These are phyloP conservation scores for Cercophora newfieldiana DNA, from an alignment of 495 filamentous ascomycete genomes.

Conservation along the genomic window DNA sequence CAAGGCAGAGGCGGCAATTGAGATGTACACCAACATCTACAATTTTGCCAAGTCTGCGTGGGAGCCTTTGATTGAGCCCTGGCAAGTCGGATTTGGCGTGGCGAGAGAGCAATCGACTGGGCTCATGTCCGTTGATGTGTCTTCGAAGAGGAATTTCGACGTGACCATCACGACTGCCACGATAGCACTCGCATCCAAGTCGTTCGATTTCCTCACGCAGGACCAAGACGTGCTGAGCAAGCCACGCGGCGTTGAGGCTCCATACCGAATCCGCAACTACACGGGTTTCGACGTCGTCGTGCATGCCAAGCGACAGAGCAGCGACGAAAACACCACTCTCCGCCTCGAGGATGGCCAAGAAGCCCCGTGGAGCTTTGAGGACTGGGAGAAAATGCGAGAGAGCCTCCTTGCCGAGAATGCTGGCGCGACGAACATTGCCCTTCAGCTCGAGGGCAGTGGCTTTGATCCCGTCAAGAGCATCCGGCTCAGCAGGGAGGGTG, in stretches of 20 bases:
- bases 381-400: conserved; percentile 91
- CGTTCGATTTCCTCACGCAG: conserved; percentile 82
- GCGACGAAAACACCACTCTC: conserved; percentile 60
- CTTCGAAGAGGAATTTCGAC: conserved; percentile 86
- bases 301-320: conserved; percentile 69
- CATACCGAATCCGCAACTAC: conserved; percentile 91
- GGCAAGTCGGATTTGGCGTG: conserved; percentile 89
- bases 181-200: conserved; percentile 90
- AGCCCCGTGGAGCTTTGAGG: conserved; percentile 92
- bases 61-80: conserved; percentile 96
- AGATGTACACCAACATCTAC: conserved; percentile 94
- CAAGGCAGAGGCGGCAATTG: conserved; percentile 82
- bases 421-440: conserved; percentile 70
- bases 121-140: conserved; percentile 76
- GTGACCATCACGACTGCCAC: conserved; percentile 90
- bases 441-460: conserved; percentile 87
- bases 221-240: conserved; percentile 94
- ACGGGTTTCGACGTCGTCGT: conserved; percentile 89
- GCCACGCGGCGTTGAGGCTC: conserved; percentile 85
- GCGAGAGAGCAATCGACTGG: conserved; percentile 75
- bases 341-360: conserved; percentile 88
- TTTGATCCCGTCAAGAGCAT: conserved; percentile 90
- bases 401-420: conserved; percentile 77
- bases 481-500: conserved; percentile 88
- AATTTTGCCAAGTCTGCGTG: conserved; percentile 99